These are phyloP conservation scores for Dysphania ambrosioides DNA, from an alignment of 148 eudicot genomes.

Conservation along the genomic window DNA sequence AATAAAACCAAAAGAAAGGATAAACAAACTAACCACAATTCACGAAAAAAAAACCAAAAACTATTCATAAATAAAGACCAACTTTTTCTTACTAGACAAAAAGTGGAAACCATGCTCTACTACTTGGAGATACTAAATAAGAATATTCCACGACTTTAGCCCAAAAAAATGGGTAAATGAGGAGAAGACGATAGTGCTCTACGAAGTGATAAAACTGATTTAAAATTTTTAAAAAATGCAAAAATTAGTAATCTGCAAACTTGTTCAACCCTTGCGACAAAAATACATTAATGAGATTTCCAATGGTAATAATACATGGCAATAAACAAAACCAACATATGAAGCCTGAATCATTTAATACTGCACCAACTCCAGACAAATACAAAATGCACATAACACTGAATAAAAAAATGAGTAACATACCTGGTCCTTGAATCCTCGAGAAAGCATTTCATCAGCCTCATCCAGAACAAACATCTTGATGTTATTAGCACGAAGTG, in stretches of 20 bases:
- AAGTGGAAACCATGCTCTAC: too few species aligned
- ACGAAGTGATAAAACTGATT: background rate
- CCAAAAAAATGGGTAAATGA: background rate
- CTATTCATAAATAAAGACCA: too few species aligned
- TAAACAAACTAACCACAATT: background rate
- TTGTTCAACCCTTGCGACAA: background rate
- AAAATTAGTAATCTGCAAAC: background rate
- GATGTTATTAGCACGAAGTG: constrained; percentile 56
- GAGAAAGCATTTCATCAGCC: constrained; percentile 87
- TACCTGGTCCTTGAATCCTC: constrained; percentile 84
- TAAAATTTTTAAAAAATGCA: too few species aligned
- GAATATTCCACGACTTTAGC: background rate
- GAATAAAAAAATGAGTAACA: background rate
- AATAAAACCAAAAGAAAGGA: background rate
- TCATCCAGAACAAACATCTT: constrained; percentile 80
- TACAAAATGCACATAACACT: background rate
- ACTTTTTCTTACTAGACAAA: too few species aligned
- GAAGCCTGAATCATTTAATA: background rate
- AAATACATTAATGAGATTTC: background rate
- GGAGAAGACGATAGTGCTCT: background rate
- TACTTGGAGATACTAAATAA: background rate
- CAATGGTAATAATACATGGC: background rate
- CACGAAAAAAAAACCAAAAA: background rate
- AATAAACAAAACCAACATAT: background rate
- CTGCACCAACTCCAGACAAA: background rate